These are phyloP conservation scores for Globisporangium camurandrum DNA, from an alignment of 352 stramenopile genomes.

Conservation along the genomic window DNA sequence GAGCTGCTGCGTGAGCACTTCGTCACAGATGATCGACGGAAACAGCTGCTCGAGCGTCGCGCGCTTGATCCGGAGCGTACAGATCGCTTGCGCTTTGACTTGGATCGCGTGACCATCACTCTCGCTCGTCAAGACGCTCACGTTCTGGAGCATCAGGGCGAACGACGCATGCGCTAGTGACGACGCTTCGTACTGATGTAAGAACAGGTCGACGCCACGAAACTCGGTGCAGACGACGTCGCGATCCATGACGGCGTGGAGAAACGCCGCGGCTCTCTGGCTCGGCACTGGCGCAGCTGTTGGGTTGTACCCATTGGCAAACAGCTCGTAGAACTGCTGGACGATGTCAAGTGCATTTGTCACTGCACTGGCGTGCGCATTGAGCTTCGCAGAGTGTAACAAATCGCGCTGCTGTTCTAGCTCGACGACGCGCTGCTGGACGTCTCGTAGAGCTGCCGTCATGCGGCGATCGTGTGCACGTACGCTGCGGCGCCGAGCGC, in stretches of 20 bases:
- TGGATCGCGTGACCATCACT: slow-evolving; percentile 19
- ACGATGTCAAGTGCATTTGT: slow-evolving; percentile 24
- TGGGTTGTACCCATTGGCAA: slow-evolving; percentile 29
- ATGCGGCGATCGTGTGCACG: slow-evolving; percentile 3
- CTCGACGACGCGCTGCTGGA: slow-evolving; percentile 26
- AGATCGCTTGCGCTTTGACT: slow-evolving; percentile 30
- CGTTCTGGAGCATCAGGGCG: slow-evolving; percentile 18
- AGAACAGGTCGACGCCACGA: slow-evolving; percentile 37
- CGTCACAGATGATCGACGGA: slow-evolving; percentile 39
- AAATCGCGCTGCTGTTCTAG: slow-evolving; percentile 29
- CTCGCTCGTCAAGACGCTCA: slow-evolving; percentile 20
- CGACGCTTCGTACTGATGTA: slow-evolving; percentile 35
- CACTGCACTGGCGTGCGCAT: slow-evolving; percentile 21
- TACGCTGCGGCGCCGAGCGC: neutral
- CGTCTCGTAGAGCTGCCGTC: slow-evolving; percentile 15
- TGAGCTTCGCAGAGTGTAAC: slow-evolving; percentile 25
- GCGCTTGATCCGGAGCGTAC: slow-evolving; percentile 34
- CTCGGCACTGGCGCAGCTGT: slow-evolving; percentile 13
- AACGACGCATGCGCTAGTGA: slow-evolving; percentile 24
- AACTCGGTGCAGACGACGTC: slow-evolving; percentile 52
- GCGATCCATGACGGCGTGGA: slow-evolving; percentile 30
- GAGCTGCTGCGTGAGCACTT: slow-evolving; percentile 38
- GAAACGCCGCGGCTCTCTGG: slow-evolving; percentile 20
- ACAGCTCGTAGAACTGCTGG: slow-evolving; percentile 36
- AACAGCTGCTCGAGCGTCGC: slow-evolving; percentile 40